phyloP scores from a whole-genome alignment of 2,329 filamentous ascomycete genomes.

The Xenoacremonium recifei region DNA sequence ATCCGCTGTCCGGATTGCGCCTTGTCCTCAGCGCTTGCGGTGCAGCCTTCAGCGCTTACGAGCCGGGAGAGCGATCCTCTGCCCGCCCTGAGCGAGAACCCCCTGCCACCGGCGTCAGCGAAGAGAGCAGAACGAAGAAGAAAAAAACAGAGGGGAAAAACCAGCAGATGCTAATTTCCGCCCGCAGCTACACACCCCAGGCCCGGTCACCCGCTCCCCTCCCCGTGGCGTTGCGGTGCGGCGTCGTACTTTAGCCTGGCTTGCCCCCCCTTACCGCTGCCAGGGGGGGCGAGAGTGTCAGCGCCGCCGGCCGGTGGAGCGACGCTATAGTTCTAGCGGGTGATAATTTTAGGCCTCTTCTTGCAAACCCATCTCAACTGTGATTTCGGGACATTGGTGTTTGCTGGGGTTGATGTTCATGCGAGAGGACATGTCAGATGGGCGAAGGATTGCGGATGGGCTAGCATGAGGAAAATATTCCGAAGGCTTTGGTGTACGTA shows the following conservation, averaged over 20 bases:
- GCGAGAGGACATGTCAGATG: too few species aligned
- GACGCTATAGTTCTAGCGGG: not conserved
- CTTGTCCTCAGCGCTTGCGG: not conserved
- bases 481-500: too few species aligned
- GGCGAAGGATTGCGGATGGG: too few species aligned
- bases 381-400: too few species aligned
- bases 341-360: not conserved
- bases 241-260: not conserved
- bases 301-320: too few species aligned
- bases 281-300: not conserved
- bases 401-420: not conserved
- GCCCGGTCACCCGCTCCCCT: not conserved
- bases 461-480: too few species aligned
- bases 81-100: not conserved
- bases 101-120: not conserved
- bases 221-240: slow-evolving; percentile 1
- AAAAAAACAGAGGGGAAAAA: too few species aligned
- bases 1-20: not conserved
- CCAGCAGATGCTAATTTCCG: too few species aligned
- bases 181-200: not conserved
- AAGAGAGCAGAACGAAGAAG: not conserved
- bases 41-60: not conserved
- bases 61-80: not conserved
- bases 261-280: not conserved
- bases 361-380: not conserved